Evolutionary conservation across 257 asterid species (phyloP), one percentile per base, ranked within the genome.

Genomic region (Primulina eburnea): DNA sequence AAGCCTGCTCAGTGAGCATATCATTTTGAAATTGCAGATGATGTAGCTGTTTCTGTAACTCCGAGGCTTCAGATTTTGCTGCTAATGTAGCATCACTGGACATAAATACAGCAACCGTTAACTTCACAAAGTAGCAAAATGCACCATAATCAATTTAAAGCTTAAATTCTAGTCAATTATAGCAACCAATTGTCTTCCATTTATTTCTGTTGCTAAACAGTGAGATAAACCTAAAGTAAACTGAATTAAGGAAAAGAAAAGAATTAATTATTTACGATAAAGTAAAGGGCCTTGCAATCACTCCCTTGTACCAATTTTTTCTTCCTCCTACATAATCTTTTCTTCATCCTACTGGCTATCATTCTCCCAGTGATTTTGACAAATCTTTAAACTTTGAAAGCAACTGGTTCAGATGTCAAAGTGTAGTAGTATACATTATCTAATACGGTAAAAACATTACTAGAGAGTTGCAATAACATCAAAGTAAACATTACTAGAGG

Each of bases 11-110:
- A 3, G 53, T 43, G 53, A 43, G 53, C 53, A 43, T 12, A 43
- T 43, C n/a, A 43, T 43, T 43, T 43, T 43, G 53, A 43, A 43
- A 12, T 43, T 43, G 53, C 53, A 12, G 53, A 43, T 11, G 53
- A 6, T 43, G 53, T 14, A 38, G 50, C 50, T 38, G 50, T 38
- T 38, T 38, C 50, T 38, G 99, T 76, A 94, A 82, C 85, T 94
- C 97, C 73, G 84, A 71, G 33, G 95, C 97, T 88, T 94, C 97
- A 37, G 90, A 73, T 80, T 91, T 94, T 67, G 92, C 87, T 4
- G 92, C 94, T 82, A 79, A 63, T 43, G 97, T 91, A 75, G 96
- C 90, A 73, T 94, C 99, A 79, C 99, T 94, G 85, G 70, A 21
- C 57, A 76, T 64, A 64, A 70, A 77, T 5, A 12, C 53, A 69